phyloP scores from a whole-genome alignment of 768 basidiomycete genomes.

The Astraeus odoratus region DNA sequence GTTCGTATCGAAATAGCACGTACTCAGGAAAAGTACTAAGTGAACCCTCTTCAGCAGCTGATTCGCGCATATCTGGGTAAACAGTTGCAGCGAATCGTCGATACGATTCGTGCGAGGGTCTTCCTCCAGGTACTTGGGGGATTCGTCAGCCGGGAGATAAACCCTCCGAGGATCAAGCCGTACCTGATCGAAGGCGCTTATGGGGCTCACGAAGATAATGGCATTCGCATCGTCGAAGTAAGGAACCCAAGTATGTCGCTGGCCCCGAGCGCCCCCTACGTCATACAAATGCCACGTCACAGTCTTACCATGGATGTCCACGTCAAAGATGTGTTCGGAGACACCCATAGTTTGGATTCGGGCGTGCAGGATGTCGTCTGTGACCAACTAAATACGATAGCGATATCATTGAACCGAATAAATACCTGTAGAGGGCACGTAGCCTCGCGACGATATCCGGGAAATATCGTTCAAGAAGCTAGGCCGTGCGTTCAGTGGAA shows the following conservation, averaged over 20 bases:
- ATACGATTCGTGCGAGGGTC: slow-evolving; percentile 81
- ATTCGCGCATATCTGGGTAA: slow-evolving; percentile 81
- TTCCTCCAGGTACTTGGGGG: slow-evolving; percentile 71
- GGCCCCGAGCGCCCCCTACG: slow-evolving; percentile 65
- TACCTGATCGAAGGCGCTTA: slow-evolving; percentile 76
- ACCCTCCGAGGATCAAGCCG: not conserved
- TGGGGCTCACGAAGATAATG: slow-evolving; percentile 74
- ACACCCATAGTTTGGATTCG: slow-evolving; percentile 89
- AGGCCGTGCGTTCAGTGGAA: slow-evolving; percentile 3
- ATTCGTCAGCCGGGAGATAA: slow-evolving; percentile 3
- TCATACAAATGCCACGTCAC: slow-evolving; percentile 73
- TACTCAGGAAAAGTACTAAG: slow-evolving; percentile 53
- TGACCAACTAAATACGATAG: slow-evolving; percentile 13
- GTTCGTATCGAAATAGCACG: slow-evolving; percentile 14
- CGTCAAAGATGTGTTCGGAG: slow-evolving; percentile 76
- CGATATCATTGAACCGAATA: slow-evolving; percentile 20
- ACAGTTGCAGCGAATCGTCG: slow-evolving; percentile 83
- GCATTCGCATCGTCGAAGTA: slow-evolving; percentile 62
- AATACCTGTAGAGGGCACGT: slow-evolving; percentile 70
- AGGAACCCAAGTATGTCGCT: slow-evolving; percentile 75
- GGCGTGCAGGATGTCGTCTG: slow-evolving; percentile 85
- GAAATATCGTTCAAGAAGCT: slow-evolving; percentile 73
- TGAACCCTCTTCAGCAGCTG: slow-evolving; percentile 66
- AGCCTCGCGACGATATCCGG: slow-evolving; percentile 62
- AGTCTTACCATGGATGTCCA: slow-evolving; percentile 69